These are phyloP conservation scores for Puya raimondii DNA, from an alignment of 176 grass and related monocot species.

Conservation along the genomic window DNA sequence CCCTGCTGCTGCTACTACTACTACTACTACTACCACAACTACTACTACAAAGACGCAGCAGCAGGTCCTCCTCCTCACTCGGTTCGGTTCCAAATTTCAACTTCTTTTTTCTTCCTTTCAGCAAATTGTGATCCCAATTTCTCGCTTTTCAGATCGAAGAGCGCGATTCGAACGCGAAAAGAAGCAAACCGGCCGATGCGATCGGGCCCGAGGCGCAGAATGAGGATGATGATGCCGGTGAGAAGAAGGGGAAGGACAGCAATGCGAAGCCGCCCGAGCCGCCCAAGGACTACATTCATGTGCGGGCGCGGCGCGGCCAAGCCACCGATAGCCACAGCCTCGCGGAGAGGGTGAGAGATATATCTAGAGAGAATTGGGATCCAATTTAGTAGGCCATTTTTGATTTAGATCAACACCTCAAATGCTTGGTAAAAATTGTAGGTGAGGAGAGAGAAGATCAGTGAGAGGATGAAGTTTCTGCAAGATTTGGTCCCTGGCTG, in stretches of 20 bases:
- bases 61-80: background rate
- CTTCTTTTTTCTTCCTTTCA: background rate
- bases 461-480: constrained; percentile 66
- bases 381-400: background rate
- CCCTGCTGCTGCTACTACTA: background rate
- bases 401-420: no score
- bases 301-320: constrained; percentile 55
- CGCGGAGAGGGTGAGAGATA: constrained; percentile 53
- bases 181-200: constrained; percentile 17
- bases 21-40: no score
- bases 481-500: constrained; percentile 60
- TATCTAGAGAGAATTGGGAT: background rate
- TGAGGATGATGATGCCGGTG: background rate
- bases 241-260: constrained; percentile 1
- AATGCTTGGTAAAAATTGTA: constrained; percentile 2
- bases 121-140: background rate
- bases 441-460: constrained; percentile 72
- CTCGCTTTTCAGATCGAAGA: constrained; percentile 18
- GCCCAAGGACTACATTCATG: constrained; percentile 57
- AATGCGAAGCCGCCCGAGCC: constrained; percentile 14
- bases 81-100: background rate
- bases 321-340: constrained; percentile 75
- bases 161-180: constrained; percentile 27
- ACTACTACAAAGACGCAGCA: background rate
- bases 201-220: background rate